These are phyloP conservation scores for Fusarium nygamai DNA, from an alignment of 2,329 filamentous ascomycete genomes.

Conservation along the genomic window DNA sequence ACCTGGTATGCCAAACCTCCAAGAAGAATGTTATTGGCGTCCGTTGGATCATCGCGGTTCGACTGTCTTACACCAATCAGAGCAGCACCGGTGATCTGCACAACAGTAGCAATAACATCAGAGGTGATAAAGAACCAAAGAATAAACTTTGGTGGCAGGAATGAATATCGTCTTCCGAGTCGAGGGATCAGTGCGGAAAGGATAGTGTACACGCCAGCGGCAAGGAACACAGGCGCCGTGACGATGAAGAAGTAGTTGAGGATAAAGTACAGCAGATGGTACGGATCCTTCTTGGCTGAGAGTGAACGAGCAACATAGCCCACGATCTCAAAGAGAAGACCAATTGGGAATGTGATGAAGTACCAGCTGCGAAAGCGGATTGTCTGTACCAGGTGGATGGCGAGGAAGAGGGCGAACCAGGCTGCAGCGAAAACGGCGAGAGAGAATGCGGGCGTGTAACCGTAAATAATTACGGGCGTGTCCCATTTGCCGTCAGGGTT, in stretches of 20 bases:
- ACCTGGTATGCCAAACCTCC: conserved; percentile 65
- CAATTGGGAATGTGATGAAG: conserved; percentile 57
- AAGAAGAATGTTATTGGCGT: conserved; percentile 64
- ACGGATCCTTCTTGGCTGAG: conserved; percentile 61
- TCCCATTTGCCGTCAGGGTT: conserved; percentile 58
- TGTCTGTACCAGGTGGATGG: conserved; percentile 51
- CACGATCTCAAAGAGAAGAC: conserved; percentile 58
- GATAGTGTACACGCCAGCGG: conserved; percentile 65
- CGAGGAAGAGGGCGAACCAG: conserved; percentile 55
- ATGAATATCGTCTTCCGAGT: conserved; percentile 54
- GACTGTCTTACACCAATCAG: conserved; percentile 61
- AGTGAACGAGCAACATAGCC: conserved; percentile 61
- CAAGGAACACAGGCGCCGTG: conserved; percentile 66
- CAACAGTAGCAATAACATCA: conserved; percentile 63
- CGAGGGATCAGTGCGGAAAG: conserved; percentile 60
- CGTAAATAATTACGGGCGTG: conserved; percentile 61
- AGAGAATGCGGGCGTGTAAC: conserved; percentile 59
- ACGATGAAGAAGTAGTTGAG: conserved; percentile 71
- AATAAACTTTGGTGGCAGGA: conserved; percentile 57
- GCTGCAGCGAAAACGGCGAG: conserved; percentile 55
- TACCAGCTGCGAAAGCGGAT: conserved; percentile 55
- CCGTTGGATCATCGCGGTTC: conserved; percentile 59
- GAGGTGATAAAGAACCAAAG: conserved; percentile 64
- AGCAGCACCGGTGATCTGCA: conserved; percentile 64
- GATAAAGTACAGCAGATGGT: conserved; percentile 65